A percentile compares a stretch with the other conserved stretches of the same genome.
Evolutionary conservation across 2,329 filamentous ascomycete genomes (phyloP).

Genomic region (Fusarium sambucinum): DNA sequence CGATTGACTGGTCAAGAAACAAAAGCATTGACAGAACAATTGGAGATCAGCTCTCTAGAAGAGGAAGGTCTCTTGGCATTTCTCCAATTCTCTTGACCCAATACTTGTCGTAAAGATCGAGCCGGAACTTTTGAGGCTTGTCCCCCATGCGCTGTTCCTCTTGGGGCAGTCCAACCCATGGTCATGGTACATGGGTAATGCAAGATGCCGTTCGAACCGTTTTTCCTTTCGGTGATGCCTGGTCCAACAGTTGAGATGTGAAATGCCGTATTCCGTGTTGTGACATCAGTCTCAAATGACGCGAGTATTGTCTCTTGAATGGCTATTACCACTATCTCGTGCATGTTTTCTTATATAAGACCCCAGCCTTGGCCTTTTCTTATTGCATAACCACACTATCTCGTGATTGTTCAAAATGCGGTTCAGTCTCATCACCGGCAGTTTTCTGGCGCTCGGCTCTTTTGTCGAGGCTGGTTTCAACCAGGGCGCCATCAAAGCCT

Average conservation of each 20-base stretch:
- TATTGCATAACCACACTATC: conserved; percentile 1
- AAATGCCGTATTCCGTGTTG: conserved; percentile 3
- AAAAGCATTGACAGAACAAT: background rate
- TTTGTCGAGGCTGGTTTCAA: conserved; percentile 44
- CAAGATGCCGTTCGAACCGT: conserved; percentile 10
- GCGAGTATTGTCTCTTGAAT: background rate
- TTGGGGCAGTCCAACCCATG: conserved; percentile 3
- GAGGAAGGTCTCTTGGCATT: background rate
- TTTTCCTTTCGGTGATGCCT: background rate
- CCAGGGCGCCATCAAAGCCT: conserved; percentile 39
- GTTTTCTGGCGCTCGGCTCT: conserved; percentile 39
- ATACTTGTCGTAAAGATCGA: background rate
- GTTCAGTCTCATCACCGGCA: conserved; percentile 37
- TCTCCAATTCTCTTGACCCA: background rate
- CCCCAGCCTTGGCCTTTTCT: background rate
- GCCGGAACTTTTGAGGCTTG: conserved; percentile 9
- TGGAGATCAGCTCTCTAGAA: conserved; percentile 1
- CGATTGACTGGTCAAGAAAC: background rate
- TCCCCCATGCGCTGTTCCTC: conserved; percentile 1
- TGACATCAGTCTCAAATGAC: conserved; percentile 4
- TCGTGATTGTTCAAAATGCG: conserved; percentile 26
- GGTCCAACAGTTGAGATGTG: background rate
- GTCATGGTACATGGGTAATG: conserved; percentile 6
- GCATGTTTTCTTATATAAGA: background rate
- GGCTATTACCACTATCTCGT: too few species aligned